Evolutionary conservation across 495 filamentous ascomycete species (phyloP).

Genomic region (Chaetomium tenue): DNA sequence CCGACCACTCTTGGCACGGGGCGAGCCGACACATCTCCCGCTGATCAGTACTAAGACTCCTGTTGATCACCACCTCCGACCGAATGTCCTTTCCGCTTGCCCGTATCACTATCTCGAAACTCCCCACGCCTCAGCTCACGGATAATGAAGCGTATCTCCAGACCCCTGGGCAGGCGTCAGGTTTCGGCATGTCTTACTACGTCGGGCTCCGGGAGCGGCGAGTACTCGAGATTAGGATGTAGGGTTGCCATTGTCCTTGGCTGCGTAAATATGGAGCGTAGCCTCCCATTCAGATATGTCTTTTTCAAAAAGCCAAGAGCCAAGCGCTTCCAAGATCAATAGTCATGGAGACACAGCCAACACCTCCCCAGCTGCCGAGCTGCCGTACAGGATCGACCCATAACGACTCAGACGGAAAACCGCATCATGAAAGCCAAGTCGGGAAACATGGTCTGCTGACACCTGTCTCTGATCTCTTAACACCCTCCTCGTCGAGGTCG

Average conservation of each 20-base stretch:
- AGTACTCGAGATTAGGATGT: not conserved
- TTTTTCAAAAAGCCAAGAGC: not conserved
- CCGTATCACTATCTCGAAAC: not conserved
- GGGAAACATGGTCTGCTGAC: not conserved
- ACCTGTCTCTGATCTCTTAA: not conserved
- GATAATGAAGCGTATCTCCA: not conserved
- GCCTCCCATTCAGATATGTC: not conserved
- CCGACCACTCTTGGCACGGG: not conserved
- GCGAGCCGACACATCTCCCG: not conserved
- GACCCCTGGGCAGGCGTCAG: not conserved
- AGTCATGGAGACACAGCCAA: not conserved
- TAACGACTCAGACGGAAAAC: not conserved
- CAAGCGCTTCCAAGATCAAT: not conserved
- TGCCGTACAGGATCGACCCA: not conserved
- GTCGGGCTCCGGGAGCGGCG: no score
- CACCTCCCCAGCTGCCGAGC: not conserved
- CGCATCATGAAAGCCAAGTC: not conserved
- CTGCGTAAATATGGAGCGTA: not conserved
- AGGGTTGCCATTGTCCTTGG: not conserved
- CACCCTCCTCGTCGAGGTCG: not conserved
- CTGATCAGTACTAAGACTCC: not conserved
- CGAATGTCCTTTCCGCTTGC: not conserved
- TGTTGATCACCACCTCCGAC: not conserved
- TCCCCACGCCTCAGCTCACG: not conserved
- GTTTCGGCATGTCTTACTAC: not conserved